These are phyloP conservation scores for Cymbidium sinense DNA, from an alignment of 106 monocot genomes.

Conservation along the genomic window DNA sequence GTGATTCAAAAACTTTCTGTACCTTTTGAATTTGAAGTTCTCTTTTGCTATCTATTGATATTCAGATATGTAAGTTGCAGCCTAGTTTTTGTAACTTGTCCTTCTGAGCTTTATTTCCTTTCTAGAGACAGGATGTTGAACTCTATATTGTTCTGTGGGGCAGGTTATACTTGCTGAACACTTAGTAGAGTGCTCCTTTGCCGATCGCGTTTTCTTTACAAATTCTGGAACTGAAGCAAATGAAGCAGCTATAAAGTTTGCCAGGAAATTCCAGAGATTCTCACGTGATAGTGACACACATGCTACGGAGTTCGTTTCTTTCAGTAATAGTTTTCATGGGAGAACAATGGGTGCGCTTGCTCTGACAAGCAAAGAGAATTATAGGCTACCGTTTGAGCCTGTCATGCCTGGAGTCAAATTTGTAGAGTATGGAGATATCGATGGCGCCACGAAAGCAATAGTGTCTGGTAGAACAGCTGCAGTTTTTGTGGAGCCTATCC, in stretches of 20 bases:
- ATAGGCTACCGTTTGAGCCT: slow-evolving; percentile 81
- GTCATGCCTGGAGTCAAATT: slow-evolving; percentile 89
- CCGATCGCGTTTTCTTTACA: slow-evolving; percentile 83
- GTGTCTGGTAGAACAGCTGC: slow-evolving; percentile 68
- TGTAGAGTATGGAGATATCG: slow-evolving; percentile 76
- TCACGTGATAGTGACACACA: slow-evolving; percentile 14
- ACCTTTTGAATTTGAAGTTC: neutral
- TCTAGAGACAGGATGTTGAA: neutral
- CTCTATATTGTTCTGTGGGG: neutral
- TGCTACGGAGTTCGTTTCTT: slow-evolving; percentile 75
- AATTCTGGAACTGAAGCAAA: slow-evolving; percentile 99
- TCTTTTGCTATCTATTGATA: neutral
- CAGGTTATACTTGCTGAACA: slow-evolving; percentile 75
- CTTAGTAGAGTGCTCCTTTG: slow-evolving; percentile 81
- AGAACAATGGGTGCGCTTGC: slow-evolving; percentile 89
- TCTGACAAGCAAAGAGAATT: slow-evolving; percentile 83
- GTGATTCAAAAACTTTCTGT: neutral
- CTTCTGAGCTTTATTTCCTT: neutral
- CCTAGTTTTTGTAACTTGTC: neutral
- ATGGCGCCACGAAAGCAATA: slow-evolving; percentile 38
- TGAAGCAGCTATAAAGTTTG: slow-evolving; percentile 95
- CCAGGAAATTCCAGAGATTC: slow-evolving; percentile 72
- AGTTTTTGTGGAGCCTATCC: slow-evolving; percentile 95
- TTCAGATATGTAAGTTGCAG: neutral
- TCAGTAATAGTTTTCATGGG: slow-evolving; percentile 85